Percentiles rank a stretch among this genome's conserved stretches.
phyloP scores from a whole-genome alignment of 768 basidiomycete species.

The Udeniomyces megalosporus region DNA sequence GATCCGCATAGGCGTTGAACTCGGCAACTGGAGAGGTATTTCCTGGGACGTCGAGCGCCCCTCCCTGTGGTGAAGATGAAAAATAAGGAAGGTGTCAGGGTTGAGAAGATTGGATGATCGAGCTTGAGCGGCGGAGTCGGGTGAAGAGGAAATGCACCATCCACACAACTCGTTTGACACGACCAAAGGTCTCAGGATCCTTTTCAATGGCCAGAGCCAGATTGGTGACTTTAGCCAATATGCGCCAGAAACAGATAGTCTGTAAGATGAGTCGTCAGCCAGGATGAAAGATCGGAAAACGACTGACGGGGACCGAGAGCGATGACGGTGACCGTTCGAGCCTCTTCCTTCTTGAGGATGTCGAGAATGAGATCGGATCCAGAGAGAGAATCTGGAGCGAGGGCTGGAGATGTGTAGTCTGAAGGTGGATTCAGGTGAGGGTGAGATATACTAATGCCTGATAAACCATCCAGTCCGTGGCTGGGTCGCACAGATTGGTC shows the following conservation, averaged over 20 bases:
- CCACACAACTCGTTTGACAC: slow-evolving; percentile 48
- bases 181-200: slow-evolving; percentile 40
- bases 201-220: slow-evolving; percentile 49
- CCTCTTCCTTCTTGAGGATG: slow-evolving; percentile 21
- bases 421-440: slow-evolving; percentile 24
- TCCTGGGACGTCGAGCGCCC: slow-evolving; percentile 76
- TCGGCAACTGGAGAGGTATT: slow-evolving; percentile 70
- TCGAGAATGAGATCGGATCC: slow-evolving; percentile 28
- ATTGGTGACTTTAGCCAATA: slow-evolving; percentile 55
- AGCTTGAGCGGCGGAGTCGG: too few relatives aligned
- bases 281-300: background rate
- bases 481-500: background rate
- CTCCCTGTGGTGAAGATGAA: slow-evolving; percentile 35
- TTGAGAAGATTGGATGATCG: too few relatives aligned
- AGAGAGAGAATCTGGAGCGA: slow-evolving; percentile 21
- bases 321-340: slow-evolving; percentile 26
- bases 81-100: too few relatives aligned
- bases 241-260: too few relatives aligned
- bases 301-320: slow-evolving; percentile 29
- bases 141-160: slow-evolving; percentile 35
- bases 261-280: background rate
- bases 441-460: slow-evolving; percentile 29
- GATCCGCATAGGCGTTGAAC: slow-evolving; percentile 42
- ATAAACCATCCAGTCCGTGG: slow-evolving; percentile 30
- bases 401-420: slow-evolving; percentile 13